Base-by-base conservation (phyloP, 2,329 filamentous ascomycete species). In the Fusarium avenaceum region DNA sequence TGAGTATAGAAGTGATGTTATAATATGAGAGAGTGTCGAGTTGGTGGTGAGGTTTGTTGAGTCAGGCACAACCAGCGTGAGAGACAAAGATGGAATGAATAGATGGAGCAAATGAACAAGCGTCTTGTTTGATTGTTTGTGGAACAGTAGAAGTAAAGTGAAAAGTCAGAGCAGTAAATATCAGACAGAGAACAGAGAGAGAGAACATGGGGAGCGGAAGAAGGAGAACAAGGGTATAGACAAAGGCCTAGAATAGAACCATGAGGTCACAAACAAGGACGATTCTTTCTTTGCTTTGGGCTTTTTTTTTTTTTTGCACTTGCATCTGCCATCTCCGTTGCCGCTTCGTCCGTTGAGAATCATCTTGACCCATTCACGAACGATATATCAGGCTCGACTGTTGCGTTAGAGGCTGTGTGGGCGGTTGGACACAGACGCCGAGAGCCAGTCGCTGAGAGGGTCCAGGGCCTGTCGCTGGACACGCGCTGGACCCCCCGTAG, bases 61-160 rank as follows among this genome's bases (percentile, higher is more conserved):
- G 54, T 47, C 56, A 67, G 51, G 63, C 66, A 70, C 66, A 70
- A 35, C 66, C 66, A 70, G 69, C 54, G 61, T 47, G 61, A 28
- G 39, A 57, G 55, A 68, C 42, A 54, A 60, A 63, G 47, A 26
- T 9, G 8, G 8, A 4, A 43, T 26, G 43, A 40, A 62, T 19
- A 11, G 26, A n/a, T 51, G 51, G 59, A 47, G 40, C 50, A 47
- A 35, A 32, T 33, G 63, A 70, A 68, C 65, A 65, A 70, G 45
- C 39, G 45, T 39, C 48, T 70, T 66, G 64, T 62, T 70, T 68
- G 65, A 55, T 60, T 47, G 65, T 62, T 60, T 47, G 51, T 33
- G n/a, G 48, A 52, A 50, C 44, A 55, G 39, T 26, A 4, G 40
- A 28, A 55, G 51, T 38, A 35, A 28, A 55, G 51, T 33, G 51